A percentile compares a stretch with the other conserved stretches of the same genome.
Conservation (phyloP, 2,329 filamentous ascomycete genomes). For the Tolypocladium tundrense region DNA sequence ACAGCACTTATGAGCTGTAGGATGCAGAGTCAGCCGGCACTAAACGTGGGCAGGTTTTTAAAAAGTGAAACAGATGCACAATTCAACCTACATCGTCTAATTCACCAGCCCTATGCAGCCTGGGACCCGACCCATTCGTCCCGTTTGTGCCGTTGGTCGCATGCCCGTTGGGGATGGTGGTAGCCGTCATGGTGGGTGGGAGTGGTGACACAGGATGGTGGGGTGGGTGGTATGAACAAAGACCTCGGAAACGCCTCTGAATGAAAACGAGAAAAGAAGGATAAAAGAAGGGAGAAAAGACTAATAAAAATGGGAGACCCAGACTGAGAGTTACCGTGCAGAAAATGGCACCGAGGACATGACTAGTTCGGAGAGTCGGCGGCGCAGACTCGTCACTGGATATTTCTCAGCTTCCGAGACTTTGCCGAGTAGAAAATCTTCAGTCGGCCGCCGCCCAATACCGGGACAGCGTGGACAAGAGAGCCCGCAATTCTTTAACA, state of each 20-base stretch:
- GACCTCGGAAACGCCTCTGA: background rate
- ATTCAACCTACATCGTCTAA: constrained; percentile 17
- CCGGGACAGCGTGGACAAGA: background rate
- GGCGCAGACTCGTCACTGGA: background rate
- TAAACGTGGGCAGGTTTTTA: background rate
- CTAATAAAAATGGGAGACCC: background rate
- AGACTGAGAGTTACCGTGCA: background rate
- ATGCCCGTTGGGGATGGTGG: constrained; percentile 6
- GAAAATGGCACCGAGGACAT: background rate
- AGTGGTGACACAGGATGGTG: background rate
- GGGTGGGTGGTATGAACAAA: background rate
- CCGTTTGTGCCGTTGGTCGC: constrained; percentile 7
- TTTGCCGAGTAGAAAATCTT: background rate
- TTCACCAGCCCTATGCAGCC: constrained; percentile 21
- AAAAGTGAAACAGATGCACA: background rate
- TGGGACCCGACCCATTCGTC: constrained; percentile 10
- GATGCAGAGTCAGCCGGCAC: constrained; percentile 11
- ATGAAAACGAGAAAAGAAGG: background rate
- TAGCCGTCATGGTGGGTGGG: constrained; percentile 12
- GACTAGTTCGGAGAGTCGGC: background rate
- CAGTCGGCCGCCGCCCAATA: background rate
- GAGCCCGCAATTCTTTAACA: background rate
- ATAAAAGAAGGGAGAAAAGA: background rate
- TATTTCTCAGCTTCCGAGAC: background rate
- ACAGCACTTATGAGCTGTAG: constrained; percentile 57